These are phyloP conservation scores for Nematodospora anomalae DNA, from an alignment of 1,139 yeast genomes.

Conservation along the genomic window DNA sequence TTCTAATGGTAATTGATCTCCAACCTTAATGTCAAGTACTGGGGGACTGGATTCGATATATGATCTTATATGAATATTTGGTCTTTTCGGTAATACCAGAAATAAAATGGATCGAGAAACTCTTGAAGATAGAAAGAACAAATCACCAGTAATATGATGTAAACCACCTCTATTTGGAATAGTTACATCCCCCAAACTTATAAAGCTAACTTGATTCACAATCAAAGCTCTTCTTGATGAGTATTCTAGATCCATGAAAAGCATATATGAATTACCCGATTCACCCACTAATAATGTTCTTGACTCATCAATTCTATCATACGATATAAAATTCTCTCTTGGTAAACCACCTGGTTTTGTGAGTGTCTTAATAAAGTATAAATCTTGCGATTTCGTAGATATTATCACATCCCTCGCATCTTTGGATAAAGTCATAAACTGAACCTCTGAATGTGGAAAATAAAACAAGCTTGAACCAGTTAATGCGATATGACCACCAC, in stretches of 20 bases:
- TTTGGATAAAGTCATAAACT: conserved; percentile 17
- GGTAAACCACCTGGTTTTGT: conserved; percentile 4
- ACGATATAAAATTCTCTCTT: conserved; percentile 9
- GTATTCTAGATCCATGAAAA: conserved; percentile 21
- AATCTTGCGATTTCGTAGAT: conserved; percentile 2
- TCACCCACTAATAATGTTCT: conserved; percentile 32
- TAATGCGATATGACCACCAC: conserved; percentile 35
- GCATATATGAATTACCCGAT: conserved; percentile 31
- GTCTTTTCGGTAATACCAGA: conserved; percentile 26
- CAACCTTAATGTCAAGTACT: conserved; percentile 26
- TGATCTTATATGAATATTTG: conserved; percentile 19
- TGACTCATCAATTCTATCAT: conserved; percentile 25
- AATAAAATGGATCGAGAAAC: conserved; percentile 37
- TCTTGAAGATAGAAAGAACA: conserved; percentile 35
- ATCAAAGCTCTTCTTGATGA: conserved; percentile 6
- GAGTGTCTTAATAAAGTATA: conserved; percentile 8
- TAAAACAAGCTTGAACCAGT: conserved; percentile 32
- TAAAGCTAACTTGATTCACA: conserved; percentile 25
- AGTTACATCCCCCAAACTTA: conserved; percentile 34
- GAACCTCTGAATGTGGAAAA: conserved; percentile 25
- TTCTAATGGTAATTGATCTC: conserved; percentile 6
- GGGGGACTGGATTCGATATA: conserved; percentile 36
- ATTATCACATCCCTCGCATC: conserved; percentile 6
- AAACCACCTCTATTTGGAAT: conserved; percentile 24
- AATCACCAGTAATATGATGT: conserved; percentile 29